Base-by-base conservation (phyloP, 305 asterid species). In the Fraxinus xanthoxyloides region DNA sequence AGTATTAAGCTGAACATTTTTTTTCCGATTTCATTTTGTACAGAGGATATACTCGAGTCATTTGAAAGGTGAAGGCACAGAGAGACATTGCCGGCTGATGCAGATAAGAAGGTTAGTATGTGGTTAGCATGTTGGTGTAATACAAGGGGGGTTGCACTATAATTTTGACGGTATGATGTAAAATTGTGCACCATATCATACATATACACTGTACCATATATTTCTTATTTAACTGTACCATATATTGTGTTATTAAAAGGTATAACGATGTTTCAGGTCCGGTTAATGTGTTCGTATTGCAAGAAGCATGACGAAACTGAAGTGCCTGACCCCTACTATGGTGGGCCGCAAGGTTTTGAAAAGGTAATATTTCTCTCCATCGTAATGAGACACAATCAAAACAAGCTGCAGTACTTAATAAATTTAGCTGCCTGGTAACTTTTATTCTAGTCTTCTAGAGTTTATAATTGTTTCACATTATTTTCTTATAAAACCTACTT, bases 281-380 rank as follows among this genome's bases (percentile, higher is more conserved):
- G 80, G 43, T 82, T 93, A 83, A 95, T 95, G 97, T 93, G 97
- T 86, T 90, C 95, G 7, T 95, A 91, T 73, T 95, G 98, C 90
- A 92, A 92, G 90, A 93, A 83, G 88, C 95, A 95, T 56, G 78
- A 87, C 1, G 97, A 90, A 80, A 91, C 90, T 1, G 91, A 95
- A 87, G 98, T 95, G 31, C 98, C 98, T 7, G 98, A 95, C 82
- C 98, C 98, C 48, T 95, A 93, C 82, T 93, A 91, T 26, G 98
- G 98, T 35, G 98, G 98, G 75, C 85, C 88, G 2, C 91, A 90
- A 83, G 98, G 98, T 51, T 95, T 95, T 85, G 98, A 92, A 89
- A 93, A 95, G 97, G 98, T 95, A 90, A 83, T 54, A 3, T 1
- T 26, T 7, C 30, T 56, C 59, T 48, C 59, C 2, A 48, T 48